A percentile compares a stretch with the other conserved stretches of the same genome.
Evolutionary conservation across 2,329 filamentous ascomycete species (phyloP).

Genomic region (Diaporthe eres): DNA sequence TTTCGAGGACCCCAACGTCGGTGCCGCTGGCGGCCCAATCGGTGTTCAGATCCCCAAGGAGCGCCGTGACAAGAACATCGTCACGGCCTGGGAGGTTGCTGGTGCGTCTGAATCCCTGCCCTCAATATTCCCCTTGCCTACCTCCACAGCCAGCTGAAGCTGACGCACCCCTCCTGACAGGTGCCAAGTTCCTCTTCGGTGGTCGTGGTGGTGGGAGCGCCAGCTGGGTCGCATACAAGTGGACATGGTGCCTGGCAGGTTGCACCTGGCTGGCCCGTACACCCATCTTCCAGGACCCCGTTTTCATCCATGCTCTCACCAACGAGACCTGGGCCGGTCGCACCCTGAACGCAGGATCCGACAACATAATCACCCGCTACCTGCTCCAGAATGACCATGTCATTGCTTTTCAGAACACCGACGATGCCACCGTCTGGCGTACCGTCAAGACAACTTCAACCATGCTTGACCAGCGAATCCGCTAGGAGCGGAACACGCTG

Average conservation of each 20-base stretch:
- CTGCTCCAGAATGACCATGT: slow-evolving; percentile 4
- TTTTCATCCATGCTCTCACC: slow-evolving; percentile 2
- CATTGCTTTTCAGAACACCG: slow-evolving; percentile 6
- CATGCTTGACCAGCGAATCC: slow-evolving; percentile 33
- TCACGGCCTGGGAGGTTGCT: slow-evolving; percentile 32
- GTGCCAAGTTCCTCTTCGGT: slow-evolving; percentile 28
- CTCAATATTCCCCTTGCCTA: too few relatives aligned
- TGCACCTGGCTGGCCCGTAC: slow-evolving; percentile 33
- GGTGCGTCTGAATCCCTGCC: neutral
- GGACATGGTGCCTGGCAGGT: slow-evolving; percentile 34
- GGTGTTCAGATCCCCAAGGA: slow-evolving; percentile 17
- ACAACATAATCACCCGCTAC: slow-evolving; percentile 30
- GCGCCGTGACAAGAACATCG: slow-evolving; percentile 1
- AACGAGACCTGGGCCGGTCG: slow-evolving; percentile 14
- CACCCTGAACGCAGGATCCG: slow-evolving; percentile 7
- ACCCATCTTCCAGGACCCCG: slow-evolving; percentile 22
- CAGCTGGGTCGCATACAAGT: slow-evolving; percentile 23
- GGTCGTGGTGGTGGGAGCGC: slow-evolving; percentile 27
- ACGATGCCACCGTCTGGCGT: slow-evolving; percentile 24
- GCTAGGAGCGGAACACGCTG: slow-evolving; percentile 34
- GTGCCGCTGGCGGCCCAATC: slow-evolving; percentile 28
- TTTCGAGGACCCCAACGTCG: slow-evolving; percentile 27
- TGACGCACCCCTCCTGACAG: neutral
- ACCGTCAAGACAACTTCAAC: slow-evolving; percentile 20
- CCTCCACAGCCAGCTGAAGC: neutral